These are phyloP conservation scores for Ramalina peruviana DNA, from an alignment of 495 filamentous ascomycete species.

Conservation along the genomic window DNA sequence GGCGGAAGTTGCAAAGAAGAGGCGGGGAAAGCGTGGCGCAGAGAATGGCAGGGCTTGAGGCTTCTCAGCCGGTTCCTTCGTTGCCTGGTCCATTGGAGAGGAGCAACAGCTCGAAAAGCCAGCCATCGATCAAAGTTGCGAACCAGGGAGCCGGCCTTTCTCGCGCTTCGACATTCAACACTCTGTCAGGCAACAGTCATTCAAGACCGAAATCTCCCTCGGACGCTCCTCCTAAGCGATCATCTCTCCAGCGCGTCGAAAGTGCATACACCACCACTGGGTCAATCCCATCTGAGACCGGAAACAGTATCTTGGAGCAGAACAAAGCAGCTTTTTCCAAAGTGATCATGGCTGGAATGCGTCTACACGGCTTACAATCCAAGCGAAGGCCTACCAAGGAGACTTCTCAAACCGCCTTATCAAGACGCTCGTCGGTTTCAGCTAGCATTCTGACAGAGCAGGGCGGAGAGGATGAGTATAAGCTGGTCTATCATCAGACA, in stretches of 20 bases:
- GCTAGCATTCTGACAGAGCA: not conserved
- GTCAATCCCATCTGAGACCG: conserved; percentile 27
- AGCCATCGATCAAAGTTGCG: too few relatives aligned
- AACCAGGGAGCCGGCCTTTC: not conserved
- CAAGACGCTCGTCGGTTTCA: not conserved
- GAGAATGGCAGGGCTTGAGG: conserved; percentile 31
- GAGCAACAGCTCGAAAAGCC: not conserved
- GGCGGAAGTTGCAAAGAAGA: conserved; percentile 36
- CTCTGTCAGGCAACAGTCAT: not conserved
- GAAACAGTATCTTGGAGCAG: conserved; percentile 27
- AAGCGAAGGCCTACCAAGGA: conserved; percentile 16
- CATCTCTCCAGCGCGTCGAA: conserved; percentile 12
- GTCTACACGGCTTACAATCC: conserved; percentile 46
- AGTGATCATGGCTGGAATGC: conserved; percentile 46
- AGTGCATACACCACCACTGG: conserved; percentile 6
- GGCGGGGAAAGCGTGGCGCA: conserved; percentile 44
- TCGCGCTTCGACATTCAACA: conserved; percentile 2
- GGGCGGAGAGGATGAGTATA: conserved; percentile 46
- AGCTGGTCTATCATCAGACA: conserved; percentile 50
- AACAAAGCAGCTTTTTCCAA: conserved; percentile 33
- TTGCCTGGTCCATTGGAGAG: not conserved
- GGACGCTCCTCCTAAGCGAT: conserved; percentile 6
- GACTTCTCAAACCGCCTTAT: conserved; percentile 1
- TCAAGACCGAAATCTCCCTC: not conserved
- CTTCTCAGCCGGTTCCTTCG: not conserved